Base-by-base conservation (phyloP, 371 early-diverging fungal genomes). In the Smittium mucronatum region DNA sequence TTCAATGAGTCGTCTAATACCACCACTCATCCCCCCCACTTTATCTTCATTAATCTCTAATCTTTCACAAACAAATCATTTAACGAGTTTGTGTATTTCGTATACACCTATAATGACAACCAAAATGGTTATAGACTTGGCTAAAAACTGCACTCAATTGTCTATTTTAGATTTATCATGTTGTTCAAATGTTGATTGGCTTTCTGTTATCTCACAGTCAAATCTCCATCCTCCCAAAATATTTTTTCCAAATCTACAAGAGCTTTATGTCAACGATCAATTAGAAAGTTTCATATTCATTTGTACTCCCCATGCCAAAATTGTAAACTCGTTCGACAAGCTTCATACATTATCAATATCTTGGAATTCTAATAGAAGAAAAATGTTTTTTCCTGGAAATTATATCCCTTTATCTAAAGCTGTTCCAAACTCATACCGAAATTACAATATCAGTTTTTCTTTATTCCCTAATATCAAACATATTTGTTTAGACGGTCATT, bases 351-450 rank as follows among this genome's bases (percentile, higher is more conserved):
- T 65, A n/a, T 65, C 65, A 2, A n/a, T 65, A 34, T 65, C 65
- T n/a, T 65, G 65, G 65, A 65, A 65, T 65, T n/a, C 34, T 11
- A 65, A 31, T 17, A 65, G 65, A 65, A 65, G 65, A n/a, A 65
- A 36, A 8, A 5, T 47, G 5, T 47, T 47, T 21, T 47, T 47
- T 21, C 32, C n/a, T 33, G n/a, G 25, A 31, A 31, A 21, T 11
- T 36, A 32, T 15, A 25, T 65, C 36, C n/a, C 34, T 34, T n/a
- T 32, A 33, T n/a, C 34, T 28, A 32, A n/a, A 5, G n/a, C 65
- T 2, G 25, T 31, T 33, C 65, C 36, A 2, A 34, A n/a, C n/a
- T 34, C n/a, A n/a, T 30, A 33, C 16, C 5, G 63, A 30, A 33
- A 61, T 16, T 47, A 47, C 47, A 47, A 47, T 11, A 33, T 61